Percentiles rank a stretch among this genome's conserved stretches.
Conservation (phyloP, 2,329 filamentous ascomycete species). For the Botrytis fragariae region DNA sequence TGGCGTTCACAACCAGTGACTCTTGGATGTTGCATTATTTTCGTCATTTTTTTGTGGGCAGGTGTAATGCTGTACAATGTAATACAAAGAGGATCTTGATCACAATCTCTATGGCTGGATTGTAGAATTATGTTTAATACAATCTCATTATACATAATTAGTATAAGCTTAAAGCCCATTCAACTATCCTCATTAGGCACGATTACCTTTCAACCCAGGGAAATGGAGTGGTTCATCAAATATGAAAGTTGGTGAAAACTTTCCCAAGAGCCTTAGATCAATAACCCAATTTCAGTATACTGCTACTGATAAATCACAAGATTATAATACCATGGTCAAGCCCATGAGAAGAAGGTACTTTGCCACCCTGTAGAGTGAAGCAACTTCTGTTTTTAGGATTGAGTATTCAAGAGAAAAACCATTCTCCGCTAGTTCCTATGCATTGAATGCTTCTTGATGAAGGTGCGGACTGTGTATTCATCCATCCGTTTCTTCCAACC, state of each 20-base stretch:
- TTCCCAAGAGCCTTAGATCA: neutral
- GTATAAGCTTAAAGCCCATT: neutral
- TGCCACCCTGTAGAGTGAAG: no score
- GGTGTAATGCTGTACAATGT: neutral
- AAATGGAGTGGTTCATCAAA: neutral
- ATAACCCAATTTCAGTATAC: neutral
- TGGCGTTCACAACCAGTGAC: neutral
- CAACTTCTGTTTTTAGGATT: no score
- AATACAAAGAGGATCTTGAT: neutral
- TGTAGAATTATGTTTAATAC: neutral
- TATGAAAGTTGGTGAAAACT: neutral
- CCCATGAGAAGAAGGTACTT: no score
- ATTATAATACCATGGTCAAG: neutral
- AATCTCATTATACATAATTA: neutral
- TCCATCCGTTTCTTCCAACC: neutral
- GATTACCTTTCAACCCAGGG: neutral
- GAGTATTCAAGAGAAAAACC: no score
- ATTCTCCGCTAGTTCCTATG: no score
- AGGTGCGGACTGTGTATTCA: neutral
- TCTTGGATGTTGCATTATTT: neutral
- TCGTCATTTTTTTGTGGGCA: neutral
- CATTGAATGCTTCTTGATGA: neutral
- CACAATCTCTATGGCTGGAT: neutral
- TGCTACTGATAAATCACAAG: neutral
- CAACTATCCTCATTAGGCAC: neutral